phyloP scores from a whole-genome alignment of 1,284 basidiomycete species.

The Puccinia brachypodii region DNA sequence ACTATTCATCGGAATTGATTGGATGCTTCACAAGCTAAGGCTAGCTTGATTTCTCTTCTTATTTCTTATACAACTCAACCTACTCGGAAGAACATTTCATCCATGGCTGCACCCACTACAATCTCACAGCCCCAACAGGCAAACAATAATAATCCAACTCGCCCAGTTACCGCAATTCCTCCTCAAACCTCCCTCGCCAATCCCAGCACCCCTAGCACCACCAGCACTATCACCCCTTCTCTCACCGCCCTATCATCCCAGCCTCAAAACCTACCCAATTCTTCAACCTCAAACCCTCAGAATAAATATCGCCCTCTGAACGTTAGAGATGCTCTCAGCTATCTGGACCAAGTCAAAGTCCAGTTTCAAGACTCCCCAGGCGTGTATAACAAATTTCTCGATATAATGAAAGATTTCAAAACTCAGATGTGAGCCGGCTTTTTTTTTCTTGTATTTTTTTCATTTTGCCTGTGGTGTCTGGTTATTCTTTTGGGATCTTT shows the following conservation, averaged over 20 bases:
- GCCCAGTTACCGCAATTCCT: background rate
- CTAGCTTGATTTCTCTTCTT: background rate
- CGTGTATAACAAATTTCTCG: constrained; percentile 76
- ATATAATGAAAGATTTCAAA: constrained; percentile 99
- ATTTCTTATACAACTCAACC: background rate
- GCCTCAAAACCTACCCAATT: constrained; percentile 4
- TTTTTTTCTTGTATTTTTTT: constrained; percentile 22
- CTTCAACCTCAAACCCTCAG: constrained; percentile 14
- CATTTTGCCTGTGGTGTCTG: constrained; percentile 50
- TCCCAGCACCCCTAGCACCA: background rate
- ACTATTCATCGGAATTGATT: background rate
- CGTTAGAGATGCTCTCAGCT: constrained; percentile 86
- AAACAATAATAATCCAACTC: constrained; percentile 12
- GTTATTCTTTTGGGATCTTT: constrained; percentile 47
- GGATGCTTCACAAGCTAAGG: background rate
- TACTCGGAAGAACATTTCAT: background rate
- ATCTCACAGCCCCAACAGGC: constrained; percentile 18
- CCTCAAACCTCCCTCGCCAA: background rate
- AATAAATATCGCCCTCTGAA: constrained; percentile 55
- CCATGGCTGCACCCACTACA: constrained; percentile 23
- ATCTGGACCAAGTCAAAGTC: constrained; percentile 89
- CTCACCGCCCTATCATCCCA: constrained; percentile 16
- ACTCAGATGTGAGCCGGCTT: constrained; percentile 74
- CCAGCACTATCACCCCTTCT: constrained; percentile 19
- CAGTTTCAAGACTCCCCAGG: constrained; percentile 43